Conservation (phyloP, 176 grass and related monocot genomes). For the Hordeum vulgare region MorexV3_pseudomolecules_assembly NC_058519.1:21398097-21398596, state of each 20-base stretch:
- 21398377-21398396: neutral
- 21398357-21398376: conserved; percentile 21
- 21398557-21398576: neutral
- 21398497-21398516: neutral
- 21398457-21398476: neutral
- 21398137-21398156: conserved; percentile 22
- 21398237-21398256: neutral
- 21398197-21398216: conserved; percentile 12
- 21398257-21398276: neutral
- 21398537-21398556: neutral
- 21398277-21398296: conserved; percentile 23
- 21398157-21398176: neutral
- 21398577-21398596: neutral
- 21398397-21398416: neutral
- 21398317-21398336: neutral
- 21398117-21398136: conserved; percentile 59
- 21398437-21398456: neutral
- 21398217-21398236: conserved; percentile 35
- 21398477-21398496: neutral
- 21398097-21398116: conserved; percentile 38
- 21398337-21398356: neutral
- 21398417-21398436: conserved; percentile 4
- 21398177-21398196: neutral
- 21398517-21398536: neutral
- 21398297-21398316: neutral